Conservation (phyloP, 495 filamentous ascomycete genomes). For the Ascobolus immersus region DNA sequence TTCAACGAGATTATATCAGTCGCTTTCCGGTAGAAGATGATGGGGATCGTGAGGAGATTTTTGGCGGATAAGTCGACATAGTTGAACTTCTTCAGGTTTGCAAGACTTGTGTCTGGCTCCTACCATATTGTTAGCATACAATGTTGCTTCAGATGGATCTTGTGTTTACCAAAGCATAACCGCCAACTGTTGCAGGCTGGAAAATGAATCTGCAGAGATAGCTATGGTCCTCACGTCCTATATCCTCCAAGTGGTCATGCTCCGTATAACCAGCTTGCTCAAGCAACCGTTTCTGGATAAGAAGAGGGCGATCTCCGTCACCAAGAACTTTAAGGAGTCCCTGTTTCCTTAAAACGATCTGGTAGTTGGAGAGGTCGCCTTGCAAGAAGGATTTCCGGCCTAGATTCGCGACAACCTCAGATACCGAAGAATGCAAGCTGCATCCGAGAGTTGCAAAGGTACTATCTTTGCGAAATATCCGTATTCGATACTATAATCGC, state of each 20-base stretch:
- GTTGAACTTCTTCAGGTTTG: slow-evolving; percentile 62
- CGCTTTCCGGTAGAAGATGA: slow-evolving; percentile 72
- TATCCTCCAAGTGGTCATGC: slow-evolving; percentile 67
- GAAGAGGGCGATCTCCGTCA: slow-evolving; percentile 52
- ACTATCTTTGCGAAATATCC: slow-evolving; percentile 79
- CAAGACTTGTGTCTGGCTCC: slow-evolving; percentile 53
- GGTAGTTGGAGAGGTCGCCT: slow-evolving; percentile 74
- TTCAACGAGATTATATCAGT: slow-evolving; percentile 86
- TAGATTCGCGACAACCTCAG: slow-evolving; percentile 57
- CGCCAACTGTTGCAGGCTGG: slow-evolving; percentile 59
- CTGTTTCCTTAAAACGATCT: slow-evolving; percentile 83
- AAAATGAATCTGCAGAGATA: slow-evolving; percentile 92
- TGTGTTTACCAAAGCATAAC: slow-evolving; percentile 25
- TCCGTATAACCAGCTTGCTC: slow-evolving; percentile 83
- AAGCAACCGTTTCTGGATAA: slow-evolving; percentile 77
- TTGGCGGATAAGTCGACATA: slow-evolving; percentile 80
- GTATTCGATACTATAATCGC: slow-evolving; percentile 51
- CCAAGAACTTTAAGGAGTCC: slow-evolving; percentile 63
- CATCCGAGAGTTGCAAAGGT: slow-evolving; percentile 81
- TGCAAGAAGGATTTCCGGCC: slow-evolving; percentile 77
- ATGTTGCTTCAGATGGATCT: not conserved
- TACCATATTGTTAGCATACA: slow-evolving; percentile 13
- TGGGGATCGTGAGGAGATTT: slow-evolving; percentile 84
- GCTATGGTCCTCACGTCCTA: slow-evolving; percentile 93
- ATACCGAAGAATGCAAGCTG: slow-evolving; percentile 52